Evolutionary conservation across 2,329 filamentous ascomycete genomes (phyloP).

Genomic region (Sporothrix pseudoabietina): DNA sequence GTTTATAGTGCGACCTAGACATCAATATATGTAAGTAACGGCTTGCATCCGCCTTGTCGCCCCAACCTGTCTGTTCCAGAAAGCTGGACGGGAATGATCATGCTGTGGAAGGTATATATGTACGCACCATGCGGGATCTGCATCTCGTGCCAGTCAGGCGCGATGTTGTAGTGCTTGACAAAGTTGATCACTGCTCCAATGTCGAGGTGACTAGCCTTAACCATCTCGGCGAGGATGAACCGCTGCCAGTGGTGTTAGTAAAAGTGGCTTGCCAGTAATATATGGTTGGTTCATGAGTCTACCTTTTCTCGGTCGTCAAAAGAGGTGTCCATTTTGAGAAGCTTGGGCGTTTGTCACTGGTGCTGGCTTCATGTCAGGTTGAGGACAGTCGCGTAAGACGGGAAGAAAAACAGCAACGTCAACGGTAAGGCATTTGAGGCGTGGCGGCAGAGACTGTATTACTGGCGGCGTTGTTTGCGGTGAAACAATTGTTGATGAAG

Average conservation of each 20-base stretch:
- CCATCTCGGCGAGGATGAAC: conserved; percentile 60
- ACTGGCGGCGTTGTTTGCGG: background rate
- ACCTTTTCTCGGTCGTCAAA: conserved; percentile 59
- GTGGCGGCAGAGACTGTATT: conserved; percentile 27
- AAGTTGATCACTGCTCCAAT: conserved; percentile 51
- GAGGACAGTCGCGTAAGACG: conserved; percentile 37
- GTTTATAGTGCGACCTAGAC: conserved; percentile 43
- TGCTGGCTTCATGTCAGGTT: conserved; percentile 34
- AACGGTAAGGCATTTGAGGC: conserved; percentile 43
- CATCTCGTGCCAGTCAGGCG: conserved; percentile 44
- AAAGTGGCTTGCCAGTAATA: too few species aligned
- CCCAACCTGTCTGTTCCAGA: background rate
- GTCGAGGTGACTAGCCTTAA: conserved; percentile 58
- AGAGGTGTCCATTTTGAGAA: conserved; percentile 46
- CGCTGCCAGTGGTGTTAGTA: conserved; percentile 47
- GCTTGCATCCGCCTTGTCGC: background rate
- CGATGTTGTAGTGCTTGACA: conserved; percentile 43
- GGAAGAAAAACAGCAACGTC: conserved; percentile 37
- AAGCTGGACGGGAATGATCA: background rate
- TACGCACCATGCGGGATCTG: conserved; percentile 42
- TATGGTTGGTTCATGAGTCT: conserved; percentile 18
- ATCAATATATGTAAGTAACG: conserved; percentile 29
- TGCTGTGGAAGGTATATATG: conserved; percentile 29
- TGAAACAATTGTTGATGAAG: background rate
- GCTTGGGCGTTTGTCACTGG: conserved; percentile 29